Percentiles rank a stretch among this genome's conserved stretches.
phyloP scores from a whole-genome alignment of 176 grass and related monocot genomes.

The maize (Zea mays) region Zm-B73-REFERENCE-NAM-5.0 NC_050098.1:175093501-175094000 shows the following conservation, averaged over 20 bases:
- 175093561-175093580: slow-evolving; percentile 13
- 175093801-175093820: slow-evolving; percentile 35
- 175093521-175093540: slow-evolving; percentile 7
- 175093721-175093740: background rate
- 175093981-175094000: background rate
- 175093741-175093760: background rate
- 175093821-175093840: background rate
- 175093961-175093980: background rate
- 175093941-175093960: background rate
- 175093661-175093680: slow-evolving; percentile 36
- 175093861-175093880: background rate
- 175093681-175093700: background rate
- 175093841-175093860: background rate
- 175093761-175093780: background rate
- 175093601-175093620: background rate
- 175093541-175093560: slow-evolving; percentile 5
- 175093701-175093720: background rate
- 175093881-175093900: background rate
- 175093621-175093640: background rate
- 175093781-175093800: background rate
- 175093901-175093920: slow-evolving; percentile 23
- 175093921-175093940: background rate
- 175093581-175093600: background rate
- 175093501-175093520: background rate
- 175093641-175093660: slow-evolving; percentile 1